Base-by-base conservation (phyloP, 257 asterid genomes). In the Plectranthus barbatus region DNA sequence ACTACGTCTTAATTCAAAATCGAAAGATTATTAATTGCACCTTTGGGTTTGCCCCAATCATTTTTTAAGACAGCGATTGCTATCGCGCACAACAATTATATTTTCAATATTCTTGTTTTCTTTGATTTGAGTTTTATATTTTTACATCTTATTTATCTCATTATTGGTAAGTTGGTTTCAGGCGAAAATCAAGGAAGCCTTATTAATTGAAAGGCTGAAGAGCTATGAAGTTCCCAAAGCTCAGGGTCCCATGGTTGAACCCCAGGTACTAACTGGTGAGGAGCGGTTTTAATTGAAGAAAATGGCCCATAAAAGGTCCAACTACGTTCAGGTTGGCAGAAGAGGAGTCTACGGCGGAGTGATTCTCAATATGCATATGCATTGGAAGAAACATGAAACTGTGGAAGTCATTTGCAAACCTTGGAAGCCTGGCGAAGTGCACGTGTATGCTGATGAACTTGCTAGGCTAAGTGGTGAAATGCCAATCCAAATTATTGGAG, bases 301-400 rank as follows among this genome's bases (percentile, higher is more conserved):
- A 67, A 89, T 89, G 98, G 95, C 95, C 14, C 97, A 92, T 71
- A 92, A 92, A 65, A 71, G 85, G 80, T 81, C 96, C 12, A 92
- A 89, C 77, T 86, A 89, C 72, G 95, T 82, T n/a, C 96, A 96
- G n/a, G 75, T 92, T 63, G 96, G 98, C 47, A 79, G 87, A 80
- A 77, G 97, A 79, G 98, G 98, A 52, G 64, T 92, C 40, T 92
- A 86, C 66, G 97, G 98, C 24, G 98, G 98, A 62, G 97, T 92
- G 19, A 89, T 92, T 69, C 97, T 92, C 57, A 92, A 92, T 66
- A 86, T 92, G 98, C 98, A 92, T 77, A 68, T 92, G 81, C 97
- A 92, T 49, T 92, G 98, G 97, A 92, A 92, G 85, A 92, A 81
- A 72, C 98, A 92, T 14, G 98, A 92, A 79, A 92, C 98, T 0